A percentile compares a stretch with the other conserved stretches of the same genome.
Evolutionary conservation across 2,329 filamentous ascomycete species (phyloP).

Genomic region (Paecilomyces fulvus): DNA sequence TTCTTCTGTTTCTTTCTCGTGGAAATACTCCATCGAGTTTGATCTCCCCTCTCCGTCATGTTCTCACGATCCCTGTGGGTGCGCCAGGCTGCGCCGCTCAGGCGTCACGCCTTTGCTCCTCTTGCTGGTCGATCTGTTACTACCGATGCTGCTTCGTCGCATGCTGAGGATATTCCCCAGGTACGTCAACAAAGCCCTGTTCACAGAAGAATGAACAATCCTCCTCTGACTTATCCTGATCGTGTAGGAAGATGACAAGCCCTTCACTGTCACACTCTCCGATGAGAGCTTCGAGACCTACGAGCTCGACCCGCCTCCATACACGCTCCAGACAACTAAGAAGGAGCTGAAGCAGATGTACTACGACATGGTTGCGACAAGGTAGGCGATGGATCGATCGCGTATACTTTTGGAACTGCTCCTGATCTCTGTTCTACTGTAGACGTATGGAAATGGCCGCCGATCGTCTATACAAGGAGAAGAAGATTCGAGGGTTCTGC

Average conservation of each 20-base stretch:
- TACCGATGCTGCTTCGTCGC: constrained; percentile 86
- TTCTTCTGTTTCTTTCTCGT: constrained; percentile 5
- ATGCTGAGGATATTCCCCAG: constrained; percentile 70
- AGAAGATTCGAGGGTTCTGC: constrained; percentile 99
- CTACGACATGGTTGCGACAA: constrained; percentile 88
- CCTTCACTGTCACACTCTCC: constrained; percentile 84
- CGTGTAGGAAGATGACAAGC: constrained; percentile 78
- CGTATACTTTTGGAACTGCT: neutral
- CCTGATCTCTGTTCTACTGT: constrained; percentile 10
- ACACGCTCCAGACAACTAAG: constrained; percentile 91
- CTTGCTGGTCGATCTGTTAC: constrained; percentile 68
- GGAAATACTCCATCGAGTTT: constrained; percentile 2
- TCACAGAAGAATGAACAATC: neutral
- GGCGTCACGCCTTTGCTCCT: constrained; percentile 38
- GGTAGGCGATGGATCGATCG: constrained; percentile 50
- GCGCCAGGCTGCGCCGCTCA: constrained; percentile 52
- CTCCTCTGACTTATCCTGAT: constrained; percentile 4
- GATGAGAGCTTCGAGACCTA: constrained; percentile 99
- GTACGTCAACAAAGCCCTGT: constrained; percentile 37
- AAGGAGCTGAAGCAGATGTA: constrained; percentile 99
- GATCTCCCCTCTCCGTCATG: constrained; percentile 42
- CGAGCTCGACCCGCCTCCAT: constrained; percentile 91
- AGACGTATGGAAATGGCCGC: constrained; percentile 99
- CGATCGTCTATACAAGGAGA: constrained; percentile 99
- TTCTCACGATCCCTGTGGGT: constrained; percentile 62